Percentiles rank a stretch among this genome's conserved stretches.
Conservation (phyloP, 441 rosid genomes). For the Erodium moschatum region DNA sequence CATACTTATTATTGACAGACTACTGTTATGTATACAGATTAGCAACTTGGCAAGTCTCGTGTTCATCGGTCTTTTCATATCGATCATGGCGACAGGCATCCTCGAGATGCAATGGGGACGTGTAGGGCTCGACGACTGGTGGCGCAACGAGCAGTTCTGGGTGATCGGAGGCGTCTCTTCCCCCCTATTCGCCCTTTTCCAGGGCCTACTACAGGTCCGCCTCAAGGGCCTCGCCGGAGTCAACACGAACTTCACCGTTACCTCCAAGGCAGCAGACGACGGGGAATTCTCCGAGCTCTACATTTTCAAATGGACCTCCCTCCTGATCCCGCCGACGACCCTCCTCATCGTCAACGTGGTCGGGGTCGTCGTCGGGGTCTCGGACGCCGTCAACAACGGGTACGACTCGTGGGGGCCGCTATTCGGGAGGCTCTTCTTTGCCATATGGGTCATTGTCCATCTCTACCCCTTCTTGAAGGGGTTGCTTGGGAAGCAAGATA, state of each 20-base stretch:
- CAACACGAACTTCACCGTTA: conserved; percentile 82
- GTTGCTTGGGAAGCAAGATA: conserved; percentile 64
- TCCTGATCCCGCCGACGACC: conserved; percentile 74
- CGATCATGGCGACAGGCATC: conserved; percentile 72
- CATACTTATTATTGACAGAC: no score
- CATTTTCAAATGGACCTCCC: conserved; percentile 63
- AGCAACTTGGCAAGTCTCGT: conserved; percentile 77
- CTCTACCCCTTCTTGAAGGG: conserved; percentile 97
- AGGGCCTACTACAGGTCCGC: conserved; percentile 65
- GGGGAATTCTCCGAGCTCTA: conserved; percentile 86
- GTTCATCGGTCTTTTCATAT: conserved; percentile 78
- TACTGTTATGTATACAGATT: conserved; percentile 39
- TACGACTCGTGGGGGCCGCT: conserved; percentile 94
- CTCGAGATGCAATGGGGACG: conserved; percentile 97
- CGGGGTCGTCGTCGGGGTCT: conserved; percentile 69
- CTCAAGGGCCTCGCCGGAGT: conserved; percentile 92
- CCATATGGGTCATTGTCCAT: conserved; percentile 87
- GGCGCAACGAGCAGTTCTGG: conserved; percentile 99
- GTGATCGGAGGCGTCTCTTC: conserved; percentile 94
- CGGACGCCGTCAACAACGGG: conserved; percentile 85
- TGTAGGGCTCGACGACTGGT: conserved; percentile 89
- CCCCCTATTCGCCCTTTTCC: conserved; percentile 84
- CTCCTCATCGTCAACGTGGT: conserved; percentile 66
- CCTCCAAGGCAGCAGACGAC: conserved; percentile 86
- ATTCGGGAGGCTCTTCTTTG: conserved; percentile 35